Base-by-base conservation (phyloP, 108 stramenopile species). In the Chaetoceros muelleri region DNA sequence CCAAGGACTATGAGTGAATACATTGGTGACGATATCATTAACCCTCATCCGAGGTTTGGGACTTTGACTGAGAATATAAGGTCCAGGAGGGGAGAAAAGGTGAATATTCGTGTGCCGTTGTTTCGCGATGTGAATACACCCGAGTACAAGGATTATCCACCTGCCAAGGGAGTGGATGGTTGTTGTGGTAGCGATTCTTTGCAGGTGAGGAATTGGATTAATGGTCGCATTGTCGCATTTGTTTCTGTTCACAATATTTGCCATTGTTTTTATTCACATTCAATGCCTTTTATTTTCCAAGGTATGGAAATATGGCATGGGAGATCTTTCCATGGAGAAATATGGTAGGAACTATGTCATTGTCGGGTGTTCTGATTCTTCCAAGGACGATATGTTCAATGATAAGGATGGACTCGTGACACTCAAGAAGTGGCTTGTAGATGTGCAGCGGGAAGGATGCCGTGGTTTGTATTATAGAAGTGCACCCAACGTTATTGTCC, bases 41-140 rank as follows among this genome's bases (percentile, higher is more conserved):
- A 96, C 66, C 97, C 98, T 5, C 98, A 99, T 69, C 98, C 98
- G 26, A 74, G 98, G 13, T 99, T 99, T 68, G 98, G 88, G 29
- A 93, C 97, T 16, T 66, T 99, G 28, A 94, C 91, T 47, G 79
- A 83, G 10, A 98, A 98, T 73, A 99, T 99, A 65, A 78, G 98
- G 21, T 64, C 84, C 52, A 79, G 98, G 47, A 72, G 98, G 18
- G 85, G 87, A 1, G 71, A 64, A 31, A 96, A 94, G 58, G 98
- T 99, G 2, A 92, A 88, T 66, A 96, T 96, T 60, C 79, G 86
- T 3, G 84, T 96, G 44, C 98, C 98, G 0, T 72, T 98, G 22
- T 98, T 94, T 73, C 79, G 78, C 22, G 98, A 98, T 72, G 60
- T 54, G 20, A 69, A 95, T 30, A 98, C 97, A 25, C 88, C 93